A percentile compares a stretch with the other conserved stretches of the same genome.
Evolutionary conservation across 768 basidiomycete genomes (phyloP).

Genomic region (Phaeotremella fagi): DNA sequence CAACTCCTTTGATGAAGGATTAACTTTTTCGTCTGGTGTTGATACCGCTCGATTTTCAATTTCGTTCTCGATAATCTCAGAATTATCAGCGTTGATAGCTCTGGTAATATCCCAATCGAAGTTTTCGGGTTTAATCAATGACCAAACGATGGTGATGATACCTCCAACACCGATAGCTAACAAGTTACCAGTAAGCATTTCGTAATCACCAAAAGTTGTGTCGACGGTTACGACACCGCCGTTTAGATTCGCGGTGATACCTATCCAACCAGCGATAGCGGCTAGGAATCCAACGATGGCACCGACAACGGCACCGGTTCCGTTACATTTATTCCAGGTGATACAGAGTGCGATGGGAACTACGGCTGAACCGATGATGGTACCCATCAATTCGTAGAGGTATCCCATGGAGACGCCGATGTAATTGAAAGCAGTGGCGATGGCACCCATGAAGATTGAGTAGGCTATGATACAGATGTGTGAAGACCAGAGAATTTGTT

Average conservation of each 20-base stretch:
- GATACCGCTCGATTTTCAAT: no score
- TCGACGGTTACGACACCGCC: conserved; percentile 65
- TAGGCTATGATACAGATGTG: conserved; percentile 34
- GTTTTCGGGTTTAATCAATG: conserved; percentile 70
- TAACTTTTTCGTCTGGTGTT: conserved; percentile 34
- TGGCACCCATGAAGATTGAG: conserved; percentile 63
- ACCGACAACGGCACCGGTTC: conserved; percentile 74
- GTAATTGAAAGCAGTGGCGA: conserved; percentile 78
- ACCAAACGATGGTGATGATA: conserved; percentile 64
- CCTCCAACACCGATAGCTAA: conserved; percentile 75
- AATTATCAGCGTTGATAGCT: conserved; percentile 58
- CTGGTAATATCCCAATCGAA: conserved; percentile 78
- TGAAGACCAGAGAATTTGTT: conserved; percentile 43
- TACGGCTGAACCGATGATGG: conserved; percentile 61
- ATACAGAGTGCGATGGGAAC: conserved; percentile 81
- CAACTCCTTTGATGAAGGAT: conserved; percentile 45
- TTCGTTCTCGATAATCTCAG: conserved; percentile 11
- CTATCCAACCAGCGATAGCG: conserved; percentile 79
- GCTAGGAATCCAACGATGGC: conserved; percentile 63
- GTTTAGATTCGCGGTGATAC: conserved; percentile 68
- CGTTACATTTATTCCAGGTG: conserved; percentile 80
- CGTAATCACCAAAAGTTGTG: conserved; percentile 43
- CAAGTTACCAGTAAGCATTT: conserved; percentile 86
- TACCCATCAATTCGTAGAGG: conserved; percentile 58
- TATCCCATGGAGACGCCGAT: conserved; percentile 91